phyloP scores from a whole-genome alignment of 176 grass and related monocot species.

The Hordeum marinum region DNA sequence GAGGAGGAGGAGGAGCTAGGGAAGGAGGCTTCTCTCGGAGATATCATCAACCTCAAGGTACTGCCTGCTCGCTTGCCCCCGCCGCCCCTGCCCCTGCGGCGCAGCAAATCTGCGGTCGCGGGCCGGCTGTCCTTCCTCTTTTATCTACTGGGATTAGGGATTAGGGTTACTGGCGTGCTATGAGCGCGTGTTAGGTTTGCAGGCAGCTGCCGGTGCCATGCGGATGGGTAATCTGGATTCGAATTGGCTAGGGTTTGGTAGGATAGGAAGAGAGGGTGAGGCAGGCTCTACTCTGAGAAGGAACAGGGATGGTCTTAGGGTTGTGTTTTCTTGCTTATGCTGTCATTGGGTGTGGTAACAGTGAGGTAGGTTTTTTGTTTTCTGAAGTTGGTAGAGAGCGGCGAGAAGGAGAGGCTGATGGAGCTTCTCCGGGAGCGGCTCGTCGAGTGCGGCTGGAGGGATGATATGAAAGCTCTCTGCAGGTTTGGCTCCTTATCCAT shows the following conservation, averaged over 20 bases:
- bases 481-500: constrained; percentile 49
- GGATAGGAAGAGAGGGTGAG: background rate
- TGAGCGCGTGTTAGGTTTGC: background rate
- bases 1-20: constrained; percentile 40
- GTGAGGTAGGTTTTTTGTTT: constrained; percentile 37
- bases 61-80: background rate
- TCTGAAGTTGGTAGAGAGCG: constrained; percentile 95
- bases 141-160: background rate
- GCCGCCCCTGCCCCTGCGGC: background rate
- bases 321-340: background rate
- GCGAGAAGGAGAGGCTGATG: constrained; percentile 96
- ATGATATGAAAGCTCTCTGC: constrained; percentile 98
- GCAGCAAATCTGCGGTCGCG: background rate
- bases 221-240: background rate
- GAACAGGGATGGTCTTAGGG: background rate
- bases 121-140: background rate
- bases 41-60: constrained; percentile 97
- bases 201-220: background rate
- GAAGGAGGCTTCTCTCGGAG: constrained; percentile 70
- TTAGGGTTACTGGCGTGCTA: background rate
- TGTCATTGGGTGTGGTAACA: constrained; percentile 10
- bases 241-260: constrained; percentile 39
- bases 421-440: constrained; percentile 94
- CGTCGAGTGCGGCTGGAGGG: constrained; percentile 92
- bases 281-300: too few relatives aligned